A percentile compares a stretch with the other conserved stretches of the same genome.
Evolutionary conservation across 305 asterid genomes (phyloP).

Genomic region (Salvia sclarea): DNA sequence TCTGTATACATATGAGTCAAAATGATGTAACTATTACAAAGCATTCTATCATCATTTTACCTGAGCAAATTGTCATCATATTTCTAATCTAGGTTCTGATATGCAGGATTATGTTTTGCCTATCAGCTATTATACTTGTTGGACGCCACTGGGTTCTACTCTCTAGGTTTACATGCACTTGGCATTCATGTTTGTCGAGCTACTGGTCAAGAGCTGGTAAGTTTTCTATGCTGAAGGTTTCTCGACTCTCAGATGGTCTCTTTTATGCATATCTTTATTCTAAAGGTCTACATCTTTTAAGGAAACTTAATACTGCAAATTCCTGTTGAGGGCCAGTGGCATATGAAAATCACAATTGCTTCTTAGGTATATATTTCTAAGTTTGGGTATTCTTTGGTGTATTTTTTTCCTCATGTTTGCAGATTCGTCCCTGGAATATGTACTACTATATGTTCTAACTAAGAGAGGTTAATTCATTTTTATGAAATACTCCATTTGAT

Average conservation of each 20-base stretch:
- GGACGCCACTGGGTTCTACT: slow-evolving; percentile 78
- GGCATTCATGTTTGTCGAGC: slow-evolving; percentile 97
- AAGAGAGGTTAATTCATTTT: slow-evolving; percentile 8
- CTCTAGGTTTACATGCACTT: slow-evolving; percentile 82
- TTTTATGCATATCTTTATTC: slow-evolving; percentile 4
- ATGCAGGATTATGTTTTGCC: slow-evolving; percentile 87
- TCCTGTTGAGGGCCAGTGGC: slow-evolving; percentile 5
- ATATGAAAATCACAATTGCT: slow-evolving; percentile 12
- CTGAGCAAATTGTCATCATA: slow-evolving; percentile 19
- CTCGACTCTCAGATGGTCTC: slow-evolving; percentile 14
- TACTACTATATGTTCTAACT: slow-evolving; percentile 10
- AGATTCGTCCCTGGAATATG: neutral
- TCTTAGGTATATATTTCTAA: neutral
- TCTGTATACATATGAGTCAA: slow-evolving; percentile 1
- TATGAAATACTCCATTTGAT: slow-evolving; percentile 7
- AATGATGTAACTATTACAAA: slow-evolving; percentile 16
- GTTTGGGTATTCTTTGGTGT: slow-evolving; percentile 7
- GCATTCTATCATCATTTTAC: slow-evolving; percentile 15
- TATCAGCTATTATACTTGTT: slow-evolving; percentile 89
- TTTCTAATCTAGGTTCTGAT: slow-evolving; percentile 30
- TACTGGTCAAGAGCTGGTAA: slow-evolving; percentile 97
- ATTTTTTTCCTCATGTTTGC: neutral
- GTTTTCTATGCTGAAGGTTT: slow-evolving; percentile 26
- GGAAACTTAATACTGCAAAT: slow-evolving; percentile 17
- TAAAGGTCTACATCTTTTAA: slow-evolving; percentile 7